Evolutionary conservation across 192 early-diverging fungal species (phyloP), one percentile per base, ranked within the genome.

Genomic region (Coemansia sp.): DNA sequence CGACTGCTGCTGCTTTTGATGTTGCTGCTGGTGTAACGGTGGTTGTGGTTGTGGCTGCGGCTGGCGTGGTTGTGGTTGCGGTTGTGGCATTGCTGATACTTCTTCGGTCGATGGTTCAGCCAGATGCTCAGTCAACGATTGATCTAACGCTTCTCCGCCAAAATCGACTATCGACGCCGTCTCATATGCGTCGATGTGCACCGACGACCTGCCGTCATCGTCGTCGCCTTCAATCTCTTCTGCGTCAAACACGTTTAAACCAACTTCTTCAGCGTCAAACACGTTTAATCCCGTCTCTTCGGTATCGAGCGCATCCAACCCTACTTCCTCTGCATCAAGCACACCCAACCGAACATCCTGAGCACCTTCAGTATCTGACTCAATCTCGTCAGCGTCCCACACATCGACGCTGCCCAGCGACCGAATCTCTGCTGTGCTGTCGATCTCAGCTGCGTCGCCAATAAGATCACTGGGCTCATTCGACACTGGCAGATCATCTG

Each of bases 151-250:
- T 21, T 41, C 11, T 18, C 53, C 55, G 12, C 22, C 41, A 3
- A 30, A 25, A 19, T 42, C 44, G 27, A 59, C 50, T 18, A 66
- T 48, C n/a, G 64, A 66, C 50, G 46, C 70, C 12, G 60, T 57
- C 56, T 73, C 70, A 34, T 73, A 66, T 9, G 70, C 70, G 27
- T 73, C 70, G 19, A 73, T 34, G 13, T 53, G 43, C n/a, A 66
- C 60, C 13, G 64, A 58, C 15, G 59, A 62, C n/a, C 23, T 24
- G 24, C 15, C 27, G n/a, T 33, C 46, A 12, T 19, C 17, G 6
- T 39, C 23, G 9, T 43, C 41, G 27, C 33, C 63, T 0, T 4
- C 59, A 15, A 67, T 48, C 40, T 74, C 64, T 22, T 73, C 64
- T 0, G 72, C 72, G 27, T 69, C 72, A 42, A 54, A 65, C 24